These are phyloP conservation scores for Yamadazyma atlantica DNA, from an alignment of 1,139 yeast species.

Conservation along the genomic window DNA sequence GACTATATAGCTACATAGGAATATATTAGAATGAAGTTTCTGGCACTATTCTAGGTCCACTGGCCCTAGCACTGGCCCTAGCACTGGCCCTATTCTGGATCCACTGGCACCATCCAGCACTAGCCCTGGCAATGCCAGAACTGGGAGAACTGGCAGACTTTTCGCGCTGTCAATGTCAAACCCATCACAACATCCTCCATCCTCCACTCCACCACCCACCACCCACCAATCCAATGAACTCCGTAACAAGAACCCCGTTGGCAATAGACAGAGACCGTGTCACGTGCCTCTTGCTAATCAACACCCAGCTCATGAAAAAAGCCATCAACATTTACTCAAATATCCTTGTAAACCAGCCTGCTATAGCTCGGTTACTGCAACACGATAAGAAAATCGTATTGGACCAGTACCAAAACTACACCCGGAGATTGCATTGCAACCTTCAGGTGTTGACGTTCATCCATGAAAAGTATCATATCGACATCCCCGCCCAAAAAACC, in stretches of 20 bases:
- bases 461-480: constrained; percentile 50
- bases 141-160: too few relatives aligned
- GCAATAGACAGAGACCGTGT: constrained; percentile 45
- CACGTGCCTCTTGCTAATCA: constrained; percentile 50
- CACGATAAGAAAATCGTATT: constrained; percentile 37
- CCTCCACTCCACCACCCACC: background rate
- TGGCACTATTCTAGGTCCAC: too few relatives aligned
- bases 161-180: too few relatives aligned
- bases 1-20: too few relatives aligned
- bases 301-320: constrained; percentile 51
- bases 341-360: constrained; percentile 35
- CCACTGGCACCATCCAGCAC: too few relatives aligned
- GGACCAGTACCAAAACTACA: constrained; percentile 51
- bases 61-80: too few relatives aligned
- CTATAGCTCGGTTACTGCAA: constrained; percentile 35
- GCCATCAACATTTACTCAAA: constrained; percentile 41
- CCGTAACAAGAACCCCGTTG: constrained; percentile 12
- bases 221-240: constrained; percentile 1
- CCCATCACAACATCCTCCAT: background rate
- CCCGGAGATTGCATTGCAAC: constrained; percentile 54
- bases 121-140: too few relatives aligned
- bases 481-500: constrained; percentile 24
- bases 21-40: too few relatives aligned
- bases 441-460: constrained; percentile 52
- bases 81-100: too few relatives aligned